phyloP scores from a whole-genome alignment of 345 rosid species.

The Reutealis trisperma region DNA sequence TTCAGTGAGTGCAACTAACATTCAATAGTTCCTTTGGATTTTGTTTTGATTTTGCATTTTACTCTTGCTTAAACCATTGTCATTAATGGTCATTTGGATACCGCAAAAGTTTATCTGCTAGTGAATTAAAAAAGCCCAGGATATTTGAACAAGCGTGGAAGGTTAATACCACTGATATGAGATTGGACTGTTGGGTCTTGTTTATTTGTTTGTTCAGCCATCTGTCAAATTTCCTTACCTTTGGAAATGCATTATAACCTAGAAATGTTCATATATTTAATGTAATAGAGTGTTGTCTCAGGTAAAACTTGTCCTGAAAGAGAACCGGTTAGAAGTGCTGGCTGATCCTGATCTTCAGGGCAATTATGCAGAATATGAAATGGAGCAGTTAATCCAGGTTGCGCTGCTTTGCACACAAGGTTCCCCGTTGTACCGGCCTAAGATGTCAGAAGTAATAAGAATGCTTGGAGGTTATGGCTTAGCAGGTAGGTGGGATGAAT shows the following conservation, averaged over 20 bases:
- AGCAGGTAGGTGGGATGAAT: slow-evolving; percentile 12
- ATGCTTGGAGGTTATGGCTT: slow-evolving; percentile 17
- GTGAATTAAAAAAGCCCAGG: too few species aligned
- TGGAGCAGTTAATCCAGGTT: slow-evolving; percentile 14
- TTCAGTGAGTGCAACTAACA: too few species aligned
- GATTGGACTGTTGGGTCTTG: too few species aligned
- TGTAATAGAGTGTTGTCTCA: neutral
- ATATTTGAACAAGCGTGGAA: too few species aligned
- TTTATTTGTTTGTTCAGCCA: too few species aligned
- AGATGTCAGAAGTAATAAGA: slow-evolving; percentile 12
- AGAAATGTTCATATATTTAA: neutral
- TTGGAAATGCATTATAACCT: too few species aligned
- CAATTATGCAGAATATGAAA: neutral
- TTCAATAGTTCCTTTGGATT: neutral
- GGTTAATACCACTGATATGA: too few species aligned
- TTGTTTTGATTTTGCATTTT: neutral
- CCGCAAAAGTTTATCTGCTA: too few species aligned
- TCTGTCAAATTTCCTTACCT: too few species aligned
- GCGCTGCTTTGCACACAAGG: slow-evolving; percentile 21
- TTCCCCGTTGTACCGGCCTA: slow-evolving; percentile 10
- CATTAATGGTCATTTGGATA: too few species aligned
- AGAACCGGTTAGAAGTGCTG: slow-evolving; percentile 1
- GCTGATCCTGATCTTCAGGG: slow-evolving; percentile 10
- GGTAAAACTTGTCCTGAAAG: neutral
- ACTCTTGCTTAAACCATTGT: neutral